Conservation (phyloP, 805 yeast genomes). For the Saccharomycopsis malanga region DNA sequence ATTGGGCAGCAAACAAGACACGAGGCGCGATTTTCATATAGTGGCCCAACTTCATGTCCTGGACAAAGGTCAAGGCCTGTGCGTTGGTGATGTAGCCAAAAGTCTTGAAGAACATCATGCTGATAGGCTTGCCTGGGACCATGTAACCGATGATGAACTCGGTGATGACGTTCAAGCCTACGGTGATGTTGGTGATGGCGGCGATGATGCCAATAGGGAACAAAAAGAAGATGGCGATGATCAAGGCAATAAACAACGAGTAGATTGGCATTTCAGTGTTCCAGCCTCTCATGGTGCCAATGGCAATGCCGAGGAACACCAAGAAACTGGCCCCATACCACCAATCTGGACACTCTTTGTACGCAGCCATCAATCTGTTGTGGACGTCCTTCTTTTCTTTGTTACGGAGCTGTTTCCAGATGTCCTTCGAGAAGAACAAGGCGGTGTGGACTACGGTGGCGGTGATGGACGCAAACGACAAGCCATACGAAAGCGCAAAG, state of each 20-base stretch:
- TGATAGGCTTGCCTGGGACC: slow-evolving; percentile 54
- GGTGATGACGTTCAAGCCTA: slow-evolving; percentile 55
- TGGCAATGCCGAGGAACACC: slow-evolving; percentile 40
- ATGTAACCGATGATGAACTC: slow-evolving; percentile 62
- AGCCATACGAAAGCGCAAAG: slow-evolving; percentile 54
- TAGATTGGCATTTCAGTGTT: slow-evolving; percentile 44
- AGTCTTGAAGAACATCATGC: slow-evolving; percentile 56
- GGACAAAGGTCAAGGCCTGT: slow-evolving; percentile 48
- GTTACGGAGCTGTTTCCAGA: slow-evolving; percentile 36
- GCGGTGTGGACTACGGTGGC: slow-evolving; percentile 53
- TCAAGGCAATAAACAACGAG: slow-evolving; percentile 52
- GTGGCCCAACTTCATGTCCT: slow-evolving; percentile 57
- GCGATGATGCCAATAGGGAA: slow-evolving; percentile 56
- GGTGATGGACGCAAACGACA: slow-evolving; percentile 55
- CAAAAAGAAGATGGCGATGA: slow-evolving; percentile 47
- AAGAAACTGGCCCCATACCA: slow-evolving; percentile 45
- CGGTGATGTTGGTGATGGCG: slow-evolving; percentile 53
- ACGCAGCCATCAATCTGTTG: slow-evolving; percentile 47
- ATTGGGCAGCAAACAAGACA: slow-evolving; percentile 47
- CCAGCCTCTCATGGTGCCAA: slow-evolving; percentile 34
- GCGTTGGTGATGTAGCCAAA: slow-evolving; percentile 47
- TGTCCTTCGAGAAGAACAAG: slow-evolving; percentile 51
- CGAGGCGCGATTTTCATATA: slow-evolving; percentile 60
- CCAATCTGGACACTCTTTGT: slow-evolving; percentile 59
- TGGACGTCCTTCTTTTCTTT: slow-evolving; percentile 44